A percentile compares a stretch with the other conserved stretches of the same genome.
phyloP scores from a whole-genome alignment of 2,329 filamentous ascomycete genomes.

The Diplodia intermedia region DNA sequence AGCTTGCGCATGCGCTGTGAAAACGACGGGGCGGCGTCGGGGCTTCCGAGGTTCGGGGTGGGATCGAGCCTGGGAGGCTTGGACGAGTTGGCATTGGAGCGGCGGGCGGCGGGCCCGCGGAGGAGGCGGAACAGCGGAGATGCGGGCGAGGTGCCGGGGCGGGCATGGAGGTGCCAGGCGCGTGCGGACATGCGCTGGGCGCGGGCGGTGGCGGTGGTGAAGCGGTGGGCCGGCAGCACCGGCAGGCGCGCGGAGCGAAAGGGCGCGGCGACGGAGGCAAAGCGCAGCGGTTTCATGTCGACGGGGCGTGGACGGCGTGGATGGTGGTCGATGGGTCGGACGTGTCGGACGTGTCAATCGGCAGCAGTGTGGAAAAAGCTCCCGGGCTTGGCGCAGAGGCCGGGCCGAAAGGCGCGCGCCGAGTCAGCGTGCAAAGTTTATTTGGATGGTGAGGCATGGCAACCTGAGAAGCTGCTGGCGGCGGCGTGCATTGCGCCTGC shows the following conservation, averaged over 20 bases:
- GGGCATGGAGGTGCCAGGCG: constrained; percentile 36
- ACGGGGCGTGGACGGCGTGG: neutral
- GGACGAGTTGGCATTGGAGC: constrained; percentile 47
- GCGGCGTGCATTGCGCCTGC: constrained; percentile 17
- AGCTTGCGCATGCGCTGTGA: constrained; percentile 80
- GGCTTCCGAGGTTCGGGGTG: constrained; percentile 50
- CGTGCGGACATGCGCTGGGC: constrained; percentile 38
- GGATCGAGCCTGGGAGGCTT: constrained; percentile 45
- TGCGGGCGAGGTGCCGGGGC: constrained; percentile 12
- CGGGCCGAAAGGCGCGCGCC: constrained; percentile 28
- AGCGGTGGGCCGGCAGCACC: constrained; percentile 33
- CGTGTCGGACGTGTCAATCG: too few species aligned
- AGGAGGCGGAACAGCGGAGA: constrained; percentile 34
- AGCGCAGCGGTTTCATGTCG: constrained; percentile 28
- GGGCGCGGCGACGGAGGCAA: constrained; percentile 36
- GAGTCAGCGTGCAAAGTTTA: constrained; percentile 27
- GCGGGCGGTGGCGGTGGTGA: constrained; percentile 34
- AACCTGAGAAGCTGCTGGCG: constrained; percentile 8
- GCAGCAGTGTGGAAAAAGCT: neutral
- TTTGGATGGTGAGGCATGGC: constrained; percentile 29
- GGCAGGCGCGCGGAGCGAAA: constrained; percentile 27
- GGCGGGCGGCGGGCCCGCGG: constrained; percentile 36
- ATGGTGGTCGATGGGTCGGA: neutral
- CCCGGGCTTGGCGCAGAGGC: neutral
- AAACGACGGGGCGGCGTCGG: constrained; percentile 59